Base-by-base conservation (phyloP, 139 green algal genomes). In the Gonium pectorale region DNA sequence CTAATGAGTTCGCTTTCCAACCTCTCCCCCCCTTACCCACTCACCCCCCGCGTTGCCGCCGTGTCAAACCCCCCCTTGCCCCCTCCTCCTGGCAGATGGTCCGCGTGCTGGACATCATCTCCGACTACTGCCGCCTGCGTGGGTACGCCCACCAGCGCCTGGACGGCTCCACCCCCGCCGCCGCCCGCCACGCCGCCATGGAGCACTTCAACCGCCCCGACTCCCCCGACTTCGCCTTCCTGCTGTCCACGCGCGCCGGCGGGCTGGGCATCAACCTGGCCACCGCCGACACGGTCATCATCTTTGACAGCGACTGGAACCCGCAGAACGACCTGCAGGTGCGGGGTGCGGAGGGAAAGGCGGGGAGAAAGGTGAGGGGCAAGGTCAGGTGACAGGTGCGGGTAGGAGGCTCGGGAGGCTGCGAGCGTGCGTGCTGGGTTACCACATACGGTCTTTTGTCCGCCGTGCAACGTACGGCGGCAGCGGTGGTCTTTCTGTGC, bases 51-150 rank as follows among this genome's bases (percentile, higher is more conserved):
- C 29, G 40, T 9, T 3, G 17, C 35, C 69, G 41, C 13, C 44
- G 17, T n/a, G 5, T 44, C 68, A 41, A 27, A 46, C 33, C 11
- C 8, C 72, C 37, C 31, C 52, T 37, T 35, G 21, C 21, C 2
- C 33, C 49, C 52, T n/a, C 2, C 51, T 37, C 7, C 21, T 35
- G 33, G n/a, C 87, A 92, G 90, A 97, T 97, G 94, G 97, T 98
- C 63, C 93, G 95, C 26, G 90, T 98, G 90, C 93, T 99, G 90
- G 96, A 99, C 90, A 97, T 99, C 89, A 95, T 98, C 67, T 92
- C 78, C 5, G 97, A 99, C 86, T 99, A 99, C 91, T 92, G 98
- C 86, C 88, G 94, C 29, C 90, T 98, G 89, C 89, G 94, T 3
- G 97, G 97, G 69, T 98, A 91, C 56, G 87, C 89, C 37, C 94